Evolutionary conservation across 2,329 filamentous ascomycete species (phyloP), one percentile per base, ranked within the genome.

Genomic region (Trichoderma sp.): DNA sequence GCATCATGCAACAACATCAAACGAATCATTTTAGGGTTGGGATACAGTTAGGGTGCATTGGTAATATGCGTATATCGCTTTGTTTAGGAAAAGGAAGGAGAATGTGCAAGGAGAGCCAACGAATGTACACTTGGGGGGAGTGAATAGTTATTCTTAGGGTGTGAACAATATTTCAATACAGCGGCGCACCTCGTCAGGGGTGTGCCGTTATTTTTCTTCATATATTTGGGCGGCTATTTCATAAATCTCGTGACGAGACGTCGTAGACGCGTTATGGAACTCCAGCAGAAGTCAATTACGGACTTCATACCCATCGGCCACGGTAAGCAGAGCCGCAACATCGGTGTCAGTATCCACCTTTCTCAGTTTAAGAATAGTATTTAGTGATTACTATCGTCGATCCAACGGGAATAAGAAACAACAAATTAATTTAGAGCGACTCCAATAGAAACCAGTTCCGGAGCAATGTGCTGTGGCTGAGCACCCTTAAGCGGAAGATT

Each of bases 91-190:
- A 18, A 21, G 32, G 56, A 71, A 32, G 60, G 34, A 21, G 36
- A 64, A 56, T 71, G 68, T 71, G 60, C 68, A 64, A 71, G 68
- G 47, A 71, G 68, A 71, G 51, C 68, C 68, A 64, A 56, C 24
- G 56, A 63, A 57, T 32, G 51, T 30, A 36, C 68, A 71, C 68
- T 56, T 43, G 68, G 60, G 32, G 56, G 32, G 60, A 64, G 32
- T 63, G 68, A 58, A 51, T 70, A 70, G 66, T 70, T 70, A 70
- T 70, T 70, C 36, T 57, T 58, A 69, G 66, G 66, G 39, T 70
- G 66, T 70, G 66, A 61, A 61, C 57, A 67, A 67, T 47, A 47
- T 70, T 68, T 62, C 66, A 70, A 70, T 62, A 62, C 11, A 32
- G 39, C 57, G 66, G 57, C 66, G 15, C 57, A 28, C 47, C 39